Conservation (phyloP, 305 asterid genomes). For the Solanum aculeatissimum region DNA sequence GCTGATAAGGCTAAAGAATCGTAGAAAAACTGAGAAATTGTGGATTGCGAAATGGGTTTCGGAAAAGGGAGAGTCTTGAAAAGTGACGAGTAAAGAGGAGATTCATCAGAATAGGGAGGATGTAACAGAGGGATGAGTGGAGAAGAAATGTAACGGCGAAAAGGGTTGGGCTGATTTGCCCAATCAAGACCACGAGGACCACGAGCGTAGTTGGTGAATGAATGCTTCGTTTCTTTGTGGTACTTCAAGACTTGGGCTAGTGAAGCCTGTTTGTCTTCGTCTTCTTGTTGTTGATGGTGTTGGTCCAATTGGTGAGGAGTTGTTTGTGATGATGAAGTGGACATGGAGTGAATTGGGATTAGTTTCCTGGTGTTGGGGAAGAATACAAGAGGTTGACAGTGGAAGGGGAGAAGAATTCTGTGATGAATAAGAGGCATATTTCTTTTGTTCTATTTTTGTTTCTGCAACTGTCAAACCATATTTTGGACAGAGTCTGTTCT, state of each 20-base stretch:
- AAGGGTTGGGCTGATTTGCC: slow-evolving; percentile 96
- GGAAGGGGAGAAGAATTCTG: slow-evolving; percentile 17
- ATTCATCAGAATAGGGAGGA: slow-evolving; percentile 13
- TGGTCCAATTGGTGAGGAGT: slow-evolving; percentile 6
- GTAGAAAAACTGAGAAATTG: slow-evolving; percentile 55
- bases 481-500: not conserved
- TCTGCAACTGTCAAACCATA: not conserved
- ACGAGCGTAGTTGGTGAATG: slow-evolving; percentile 60
- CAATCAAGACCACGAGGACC: slow-evolving; percentile 92
- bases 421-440: slow-evolving; percentile 26
- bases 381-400: not conserved
- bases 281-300: slow-evolving; percentile 8
- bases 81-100: slow-evolving; percentile 40
- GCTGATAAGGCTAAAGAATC: slow-evolving; percentile 79
- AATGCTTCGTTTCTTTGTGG: slow-evolving; percentile 76
- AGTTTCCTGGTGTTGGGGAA: slow-evolving; percentile 1
- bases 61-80: slow-evolving; percentile 43
- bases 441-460: not conserved
- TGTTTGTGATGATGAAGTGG: slow-evolving; percentile 34
- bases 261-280: not conserved
- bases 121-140: slow-evolving; percentile 51
- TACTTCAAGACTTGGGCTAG: slow-evolving; percentile 43
- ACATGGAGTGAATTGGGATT: slow-evolving; percentile 39
- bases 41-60: slow-evolving; percentile 35
- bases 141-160: slow-evolving; percentile 71